A percentile compares a stretch with the other conserved stretches of the same genome.
These are phyloP conservation scores for Wallacemonas rigidus DNA, from an alignment of 208 protist genomes.

Conservation along the genomic window DNA sequence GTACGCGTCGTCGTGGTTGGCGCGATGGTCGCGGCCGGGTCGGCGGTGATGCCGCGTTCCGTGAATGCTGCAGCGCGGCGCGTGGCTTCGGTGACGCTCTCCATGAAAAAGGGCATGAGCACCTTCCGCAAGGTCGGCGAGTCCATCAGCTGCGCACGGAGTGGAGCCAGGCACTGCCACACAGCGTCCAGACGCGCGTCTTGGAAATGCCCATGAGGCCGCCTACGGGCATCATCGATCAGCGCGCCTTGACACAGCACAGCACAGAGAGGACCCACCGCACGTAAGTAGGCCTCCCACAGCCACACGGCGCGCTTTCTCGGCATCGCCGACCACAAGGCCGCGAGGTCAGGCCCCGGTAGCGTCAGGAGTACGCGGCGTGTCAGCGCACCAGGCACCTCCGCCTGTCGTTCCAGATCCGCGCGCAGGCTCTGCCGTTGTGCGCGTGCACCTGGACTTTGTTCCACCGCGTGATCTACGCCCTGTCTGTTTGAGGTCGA, in stretches of 20 bases:
- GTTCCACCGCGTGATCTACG: background rate
- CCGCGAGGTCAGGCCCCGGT: slow-evolving; percentile 18
- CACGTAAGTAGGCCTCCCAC: slow-evolving; percentile 35
- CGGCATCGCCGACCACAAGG: slow-evolving; percentile 29
- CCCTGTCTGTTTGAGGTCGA: background rate
- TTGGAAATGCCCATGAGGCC: no score
- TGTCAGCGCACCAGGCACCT: slow-evolving; percentile 32
- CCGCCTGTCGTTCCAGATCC: slow-evolving; percentile 14
- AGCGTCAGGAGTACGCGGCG: slow-evolving; percentile 28
- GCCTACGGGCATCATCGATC: no score
- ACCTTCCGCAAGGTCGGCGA: background rate
- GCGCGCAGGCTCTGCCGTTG: background rate
- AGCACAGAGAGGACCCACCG: slow-evolving; percentile 19
- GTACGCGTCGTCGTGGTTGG: background rate
- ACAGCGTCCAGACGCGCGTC: background rate
- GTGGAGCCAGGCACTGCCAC: slow-evolving; percentile 2
- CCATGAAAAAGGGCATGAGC: background rate
- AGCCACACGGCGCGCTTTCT: slow-evolving; percentile 23
- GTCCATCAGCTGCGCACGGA: background rate
- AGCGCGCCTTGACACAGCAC: background rate
- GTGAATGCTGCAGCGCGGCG: background rate
- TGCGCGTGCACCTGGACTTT: slow-evolving; percentile 14
- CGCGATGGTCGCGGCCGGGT: background rate
- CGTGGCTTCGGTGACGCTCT: background rate
- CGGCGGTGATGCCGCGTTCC: background rate